These are phyloP conservation scores for Porogramme epimiltina DNA, from an alignment of 1,284 basidiomycete genomes.

Conservation along the genomic window DNA sequence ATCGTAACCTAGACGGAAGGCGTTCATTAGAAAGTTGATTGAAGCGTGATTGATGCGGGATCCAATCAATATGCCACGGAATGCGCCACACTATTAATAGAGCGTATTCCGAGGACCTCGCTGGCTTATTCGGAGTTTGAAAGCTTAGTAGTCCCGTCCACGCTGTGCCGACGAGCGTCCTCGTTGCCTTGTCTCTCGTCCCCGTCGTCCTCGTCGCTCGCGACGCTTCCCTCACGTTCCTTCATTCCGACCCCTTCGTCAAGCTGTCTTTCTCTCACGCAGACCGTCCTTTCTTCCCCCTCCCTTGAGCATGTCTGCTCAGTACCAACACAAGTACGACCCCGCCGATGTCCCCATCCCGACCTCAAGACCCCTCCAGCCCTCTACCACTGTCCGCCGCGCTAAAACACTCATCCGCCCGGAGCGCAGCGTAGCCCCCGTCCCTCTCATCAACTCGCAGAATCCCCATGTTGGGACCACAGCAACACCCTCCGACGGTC, in stretches of 20 bases:
- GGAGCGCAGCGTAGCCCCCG: conserved; percentile 91
- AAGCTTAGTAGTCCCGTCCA: not conserved
- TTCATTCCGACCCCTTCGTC: conserved; percentile 12
- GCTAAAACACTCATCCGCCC: conserved; percentile 96
- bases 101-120: too few species aligned
- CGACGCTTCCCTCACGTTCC: conserved; percentile 16
- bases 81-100: too few species aligned
- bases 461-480: conserved; percentile 36
- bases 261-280: conserved; percentile 15
- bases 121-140: conserved; percentile 15
- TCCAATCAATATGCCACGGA: conserved; percentile 9
- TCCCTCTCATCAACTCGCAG: conserved; percentile 88
- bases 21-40: too few species aligned
- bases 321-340: conserved; percentile 18
- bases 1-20: too few species aligned
- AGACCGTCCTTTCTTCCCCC: conserved; percentile 3
- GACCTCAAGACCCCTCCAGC: conserved; percentile 57
- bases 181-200: conserved; percentile 21
- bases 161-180: conserved; percentile 11
- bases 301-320: conserved; percentile 24
- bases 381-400: conserved; percentile 65
- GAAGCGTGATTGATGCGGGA: conserved; percentile 21
- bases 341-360: conserved; percentile 66
- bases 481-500: conserved; percentile 32
- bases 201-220: conserved; percentile 17